Evolutionary conservation across 805 yeast genomes (phyloP), one percentile per base, ranked within the genome.

Genomic region (Zygosaccharomyces gambellarensis): DNA sequence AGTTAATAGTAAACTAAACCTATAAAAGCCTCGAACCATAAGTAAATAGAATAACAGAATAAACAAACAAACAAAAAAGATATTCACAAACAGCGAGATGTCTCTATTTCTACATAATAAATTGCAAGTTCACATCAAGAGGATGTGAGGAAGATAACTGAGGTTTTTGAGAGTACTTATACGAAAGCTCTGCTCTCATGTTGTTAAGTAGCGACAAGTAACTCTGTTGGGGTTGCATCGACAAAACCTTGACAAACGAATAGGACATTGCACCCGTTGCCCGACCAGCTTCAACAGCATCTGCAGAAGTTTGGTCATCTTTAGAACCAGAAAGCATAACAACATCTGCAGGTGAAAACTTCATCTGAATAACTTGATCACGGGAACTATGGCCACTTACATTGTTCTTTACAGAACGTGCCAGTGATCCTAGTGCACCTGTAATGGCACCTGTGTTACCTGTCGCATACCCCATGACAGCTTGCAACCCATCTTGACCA

Each of bases 181-280:
- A 76, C 19, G 71, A 62, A 71, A 88, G 73, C 38, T 80, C 79
- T 28, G 72, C 63, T 62, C 96, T 76, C 79, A 85, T 81, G 54
- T 81, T 80, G 65, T 86, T 85, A 64, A 88, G 71, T 50, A 88
- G 71, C 3, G 87, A 74, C 48, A 87, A 60, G 61, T 83, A 88
- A 19, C 84, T 75, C 68, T 86, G 94, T 56, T 77, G 75, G 6
- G 87, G 83, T 60, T 81, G 79, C 43, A 74, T 70, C 23, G 69
- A 58, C 72, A 87, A 68, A 7, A 85, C 90, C 52, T 75, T 73
- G 41, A 86, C 73, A 59, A 88, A 86, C 0, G 95, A 84, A 69
- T 80, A 85, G 22, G 90, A 83, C 87, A 87, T 83, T 3, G 96
- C 96, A 49, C 96, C 96, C 0, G 94, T 85, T 38, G 82, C 78